Conservation (phyloP, 768 basidiomycete species). For the Myochromella boudieri region DNA sequence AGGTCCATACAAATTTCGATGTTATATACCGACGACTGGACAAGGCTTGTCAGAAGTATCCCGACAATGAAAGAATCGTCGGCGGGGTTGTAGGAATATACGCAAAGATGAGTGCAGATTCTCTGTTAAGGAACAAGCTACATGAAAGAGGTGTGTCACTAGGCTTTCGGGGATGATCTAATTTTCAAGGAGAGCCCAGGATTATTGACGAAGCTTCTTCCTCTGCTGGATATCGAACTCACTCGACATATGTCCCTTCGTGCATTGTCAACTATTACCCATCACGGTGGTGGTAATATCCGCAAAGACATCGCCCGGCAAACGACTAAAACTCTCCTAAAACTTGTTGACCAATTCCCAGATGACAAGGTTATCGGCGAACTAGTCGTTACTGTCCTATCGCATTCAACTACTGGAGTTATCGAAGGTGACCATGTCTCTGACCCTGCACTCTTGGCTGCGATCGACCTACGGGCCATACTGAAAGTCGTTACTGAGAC, state of each 20-base stretch:
- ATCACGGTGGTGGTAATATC: conserved; percentile 53
- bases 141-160: conserved; percentile 49
- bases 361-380: conserved; percentile 52
- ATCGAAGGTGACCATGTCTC: conserved; percentile 38
- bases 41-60: conserved; percentile 42
- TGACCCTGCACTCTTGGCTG: conserved; percentile 34
- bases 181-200: conserved; percentile 31
- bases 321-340: conserved; percentile 38
- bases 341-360: conserved; percentile 46
- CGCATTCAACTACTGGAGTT: conserved; percentile 49
- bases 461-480: conserved; percentile 43
- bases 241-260: conserved; percentile 55
- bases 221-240: conserved; percentile 46
- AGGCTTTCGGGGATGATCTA: not conserved
- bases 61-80: conserved; percentile 43
- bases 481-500: conserved; percentile 42
- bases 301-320: conserved; percentile 52
- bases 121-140: conserved; percentile 58
- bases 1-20: conserved; percentile 58
- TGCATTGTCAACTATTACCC: conserved; percentile 57
- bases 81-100: conserved; percentile 64
- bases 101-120: conserved; percentile 62
- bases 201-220: conserved; percentile 54
- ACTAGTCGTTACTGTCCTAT: conserved; percentile 48
- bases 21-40: conserved; percentile 50